phyloP scores from a whole-genome alignment of 495 filamentous ascomycete genomes.

The Annulohypoxylon bovei region DNA sequence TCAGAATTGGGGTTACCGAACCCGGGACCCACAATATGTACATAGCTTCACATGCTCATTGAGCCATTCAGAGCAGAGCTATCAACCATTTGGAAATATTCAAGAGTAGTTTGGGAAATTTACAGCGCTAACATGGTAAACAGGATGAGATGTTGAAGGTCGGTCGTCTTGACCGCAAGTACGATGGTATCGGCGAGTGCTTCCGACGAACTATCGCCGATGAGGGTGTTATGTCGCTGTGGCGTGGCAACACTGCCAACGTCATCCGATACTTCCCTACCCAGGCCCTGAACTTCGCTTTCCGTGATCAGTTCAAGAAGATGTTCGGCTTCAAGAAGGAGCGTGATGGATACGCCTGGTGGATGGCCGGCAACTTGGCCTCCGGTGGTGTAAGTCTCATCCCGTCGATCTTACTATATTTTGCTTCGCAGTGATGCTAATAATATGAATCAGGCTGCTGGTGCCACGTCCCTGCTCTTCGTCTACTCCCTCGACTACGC shows the following conservation, averaged over 20 bases:
- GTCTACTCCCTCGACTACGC: conserved; percentile 99
- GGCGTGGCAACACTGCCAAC: conserved; percentile 99
- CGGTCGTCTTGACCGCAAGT: conserved; percentile 97
- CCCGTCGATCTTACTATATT: not conserved
- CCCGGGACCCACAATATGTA: conserved; percentile 19
- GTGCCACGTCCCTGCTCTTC: conserved; percentile 99
- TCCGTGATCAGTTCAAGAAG: conserved; percentile 99
- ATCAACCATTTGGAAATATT: too few species aligned
- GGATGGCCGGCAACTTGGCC: conserved; percentile 99
- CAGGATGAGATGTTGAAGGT: conserved; percentile 99
- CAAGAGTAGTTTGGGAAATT: conserved; percentile 32
- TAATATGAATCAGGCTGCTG: conserved; percentile 72
- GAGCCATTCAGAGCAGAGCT: conserved; percentile 9
- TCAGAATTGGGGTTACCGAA: conserved; percentile 3
- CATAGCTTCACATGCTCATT: conserved; percentile 10
- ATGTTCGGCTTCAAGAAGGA: conserved; percentile 99
- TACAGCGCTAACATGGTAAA: conserved; percentile 37
- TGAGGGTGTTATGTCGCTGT: conserved; percentile 88
- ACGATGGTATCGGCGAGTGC: conserved; percentile 93
- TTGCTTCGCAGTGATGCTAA: conserved; percentile 2
- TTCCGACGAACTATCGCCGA: conserved; percentile 86
- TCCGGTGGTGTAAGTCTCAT: conserved; percentile 92
- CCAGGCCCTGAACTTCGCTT: conserved; percentile 99
- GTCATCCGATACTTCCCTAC: conserved; percentile 99
- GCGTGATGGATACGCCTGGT: conserved; percentile 95